Evolutionary conservation across 2,329 filamentous ascomycete genomes (phyloP).

Genomic region (Fusarium odoratissimum): DNA sequence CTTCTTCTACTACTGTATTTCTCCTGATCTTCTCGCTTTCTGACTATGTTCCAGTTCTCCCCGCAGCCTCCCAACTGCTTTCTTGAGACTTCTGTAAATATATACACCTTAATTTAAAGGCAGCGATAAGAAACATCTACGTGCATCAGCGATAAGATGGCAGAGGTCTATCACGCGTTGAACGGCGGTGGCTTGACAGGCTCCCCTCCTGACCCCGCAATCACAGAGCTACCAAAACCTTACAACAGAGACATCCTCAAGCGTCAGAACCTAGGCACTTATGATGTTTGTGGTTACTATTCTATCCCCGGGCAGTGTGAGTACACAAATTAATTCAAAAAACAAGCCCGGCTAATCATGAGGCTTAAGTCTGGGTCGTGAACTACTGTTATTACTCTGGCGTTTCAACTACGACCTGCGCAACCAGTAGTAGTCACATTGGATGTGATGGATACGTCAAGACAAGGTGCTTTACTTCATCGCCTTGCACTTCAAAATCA

Average conservation of each 20-base stretch:
- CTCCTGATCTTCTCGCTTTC: neutral
- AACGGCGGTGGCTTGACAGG: neutral
- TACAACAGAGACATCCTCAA: neutral
- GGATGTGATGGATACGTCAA: neutral
- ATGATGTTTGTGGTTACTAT: neutral
- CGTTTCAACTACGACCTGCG: neutral
- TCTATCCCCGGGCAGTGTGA: neutral
- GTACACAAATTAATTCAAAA: neutral
- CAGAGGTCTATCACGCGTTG: neutral
- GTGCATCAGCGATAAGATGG: neutral
- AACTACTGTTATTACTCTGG: neutral
- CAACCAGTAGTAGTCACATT: neutral
- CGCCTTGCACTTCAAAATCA: neutral
- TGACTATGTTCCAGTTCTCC: no score
- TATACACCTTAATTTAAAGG: neutral
- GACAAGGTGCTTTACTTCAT: neutral
- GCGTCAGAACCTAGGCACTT: neutral
- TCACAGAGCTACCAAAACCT: neutral
- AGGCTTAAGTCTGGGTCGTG: neutral
- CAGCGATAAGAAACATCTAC: neutral
- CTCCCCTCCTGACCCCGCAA: neutral
- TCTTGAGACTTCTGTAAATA: neutral
- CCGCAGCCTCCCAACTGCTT: neutral
- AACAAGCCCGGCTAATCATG: neutral
- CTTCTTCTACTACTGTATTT: no score